These are phyloP conservation scores for Theobroma grandiflorum DNA, from an alignment of 441 rosid genomes.

Conservation along the genomic window DNA sequence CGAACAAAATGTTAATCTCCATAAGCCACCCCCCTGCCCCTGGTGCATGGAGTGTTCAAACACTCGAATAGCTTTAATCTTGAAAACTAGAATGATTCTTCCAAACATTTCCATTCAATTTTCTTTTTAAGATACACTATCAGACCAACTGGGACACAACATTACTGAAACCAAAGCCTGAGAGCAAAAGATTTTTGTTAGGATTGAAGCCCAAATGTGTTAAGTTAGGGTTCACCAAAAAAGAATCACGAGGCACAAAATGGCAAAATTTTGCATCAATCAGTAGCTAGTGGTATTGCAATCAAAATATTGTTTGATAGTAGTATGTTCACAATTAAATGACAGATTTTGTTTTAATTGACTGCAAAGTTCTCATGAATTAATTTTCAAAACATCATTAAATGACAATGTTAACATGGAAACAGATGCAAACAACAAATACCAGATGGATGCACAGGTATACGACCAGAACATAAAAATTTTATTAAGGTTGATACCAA, in stretches of 20 bases:
- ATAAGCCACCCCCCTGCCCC: neutral
- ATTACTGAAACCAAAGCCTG: neutral
- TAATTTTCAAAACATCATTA: neutral
- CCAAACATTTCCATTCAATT: neutral
- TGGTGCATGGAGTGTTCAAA: neutral
- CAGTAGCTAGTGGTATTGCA: neutral
- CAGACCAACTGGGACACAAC: neutral
- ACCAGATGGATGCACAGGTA: neutral
- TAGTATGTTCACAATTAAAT: neutral
- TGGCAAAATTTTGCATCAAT: neutral
- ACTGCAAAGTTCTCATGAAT: neutral
- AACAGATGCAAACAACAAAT: neutral
- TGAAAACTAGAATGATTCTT: neutral
- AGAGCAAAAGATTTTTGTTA: constrained; percentile 11
- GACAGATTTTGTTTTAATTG: neutral
- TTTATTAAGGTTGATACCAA: constrained; percentile 56
- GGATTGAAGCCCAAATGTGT: neutral
- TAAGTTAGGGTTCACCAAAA: neutral
- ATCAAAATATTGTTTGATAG: neutral
- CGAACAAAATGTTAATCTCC: neutral
- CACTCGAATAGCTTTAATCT: neutral
- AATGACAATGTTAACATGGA: neutral
- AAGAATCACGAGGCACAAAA: neutral
- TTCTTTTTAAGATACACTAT: neutral
- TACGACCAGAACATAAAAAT: constrained; percentile 22